Percentiles rank a stretch among this genome's conserved stretches.
Evolutionary conservation across 768 basidiomycete species (phyloP).

Genomic region (Boletus huronensis): DNA sequence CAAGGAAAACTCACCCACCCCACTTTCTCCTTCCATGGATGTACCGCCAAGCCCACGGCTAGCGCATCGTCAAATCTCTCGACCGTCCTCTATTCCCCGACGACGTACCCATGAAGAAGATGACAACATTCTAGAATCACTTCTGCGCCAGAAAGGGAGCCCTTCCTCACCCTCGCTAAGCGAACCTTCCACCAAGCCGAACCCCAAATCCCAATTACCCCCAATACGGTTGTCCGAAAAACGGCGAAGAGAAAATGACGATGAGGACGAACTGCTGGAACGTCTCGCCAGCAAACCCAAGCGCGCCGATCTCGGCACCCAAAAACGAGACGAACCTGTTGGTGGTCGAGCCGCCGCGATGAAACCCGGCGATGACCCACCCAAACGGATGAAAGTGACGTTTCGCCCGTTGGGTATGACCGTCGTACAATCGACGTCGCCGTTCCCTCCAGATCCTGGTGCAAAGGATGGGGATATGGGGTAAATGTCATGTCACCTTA

Average conservation of each 20-base stretch:
- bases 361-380: conserved; percentile 41
- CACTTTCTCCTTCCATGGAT: conserved; percentile 34
- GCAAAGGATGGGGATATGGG: conserved; percentile 76
- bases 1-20: conserved; percentile 21
- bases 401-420: conserved; percentile 41
- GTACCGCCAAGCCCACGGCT: conserved; percentile 38
- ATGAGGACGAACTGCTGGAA: conserved; percentile 63
- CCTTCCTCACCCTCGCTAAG: conserved; percentile 38
- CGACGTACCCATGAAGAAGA: conserved; percentile 50
- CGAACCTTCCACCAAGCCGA: conserved; percentile 28
- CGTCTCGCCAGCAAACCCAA: conserved; percentile 58
- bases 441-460: conserved; percentile 57
- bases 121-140: conserved; percentile 51
- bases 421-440: conserved; percentile 34
- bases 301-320: conserved; percentile 47
- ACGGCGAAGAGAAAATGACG: conserved; percentile 67
- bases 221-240: conserved; percentile 63
- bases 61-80: conserved; percentile 37
- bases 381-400: conserved; percentile 75
- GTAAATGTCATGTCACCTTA: conserved; percentile 30
- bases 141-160: conserved; percentile 38
- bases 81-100: conserved; percentile 43
- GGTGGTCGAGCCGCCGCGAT: conserved; percentile 20
- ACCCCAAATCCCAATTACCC: conserved; percentile 34
- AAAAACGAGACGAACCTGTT: conserved; percentile 37